Evolutionary conservation across 805 yeast genomes (phyloP).

Genomic region (Cyberlindnera euphorbiae): DNA sequence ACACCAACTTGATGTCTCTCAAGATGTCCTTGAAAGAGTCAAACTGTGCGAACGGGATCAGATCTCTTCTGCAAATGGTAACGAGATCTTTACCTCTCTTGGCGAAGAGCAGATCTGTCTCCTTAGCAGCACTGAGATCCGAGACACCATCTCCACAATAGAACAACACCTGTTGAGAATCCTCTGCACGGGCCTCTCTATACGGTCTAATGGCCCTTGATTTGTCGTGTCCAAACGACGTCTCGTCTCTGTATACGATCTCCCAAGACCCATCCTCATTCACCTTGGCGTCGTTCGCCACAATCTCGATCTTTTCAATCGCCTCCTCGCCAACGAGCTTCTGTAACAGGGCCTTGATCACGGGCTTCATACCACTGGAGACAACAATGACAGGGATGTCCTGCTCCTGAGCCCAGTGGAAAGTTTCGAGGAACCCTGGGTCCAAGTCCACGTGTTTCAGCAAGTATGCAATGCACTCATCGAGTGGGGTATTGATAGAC

Average conservation of each 20-base stretch:
- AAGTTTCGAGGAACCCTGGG: constrained; percentile 83
- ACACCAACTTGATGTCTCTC: constrained; percentile 49
- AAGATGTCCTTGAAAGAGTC: constrained; percentile 72
- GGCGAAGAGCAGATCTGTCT: constrained; percentile 90
- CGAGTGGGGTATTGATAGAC: constrained; percentile 70
- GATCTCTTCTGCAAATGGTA: constrained; percentile 73
- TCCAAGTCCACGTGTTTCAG: constrained; percentile 69
- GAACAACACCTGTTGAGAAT: constrained; percentile 60
- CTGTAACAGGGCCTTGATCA: constrained; percentile 71
- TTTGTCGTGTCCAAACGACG: constrained; percentile 93
- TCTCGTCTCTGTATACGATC: constrained; percentile 78
- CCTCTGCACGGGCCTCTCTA: constrained; percentile 26
- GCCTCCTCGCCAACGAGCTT: constrained; percentile 77
- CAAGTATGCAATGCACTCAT: constrained; percentile 71
- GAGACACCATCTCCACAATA: constrained; percentile 98
- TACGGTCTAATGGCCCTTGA: constrained; percentile 63
- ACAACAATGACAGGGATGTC: constrained; percentile 82
- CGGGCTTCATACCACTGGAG: constrained; percentile 91
- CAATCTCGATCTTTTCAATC: constrained; percentile 65
- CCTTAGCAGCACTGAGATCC: constrained; percentile 91
- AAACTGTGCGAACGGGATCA: constrained; percentile 82
- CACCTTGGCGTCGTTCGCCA: constrained; percentile 69
- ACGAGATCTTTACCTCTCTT: constrained; percentile 88
- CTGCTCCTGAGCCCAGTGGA: constrained; percentile 68
- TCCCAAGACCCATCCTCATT: constrained; percentile 66